A percentile compares a stretch with the other conserved stretches of the same genome.
Evolutionary conservation across 192 early-diverging fungal genomes (phyloP).

Genomic region (Podila verticillata): DNA sequence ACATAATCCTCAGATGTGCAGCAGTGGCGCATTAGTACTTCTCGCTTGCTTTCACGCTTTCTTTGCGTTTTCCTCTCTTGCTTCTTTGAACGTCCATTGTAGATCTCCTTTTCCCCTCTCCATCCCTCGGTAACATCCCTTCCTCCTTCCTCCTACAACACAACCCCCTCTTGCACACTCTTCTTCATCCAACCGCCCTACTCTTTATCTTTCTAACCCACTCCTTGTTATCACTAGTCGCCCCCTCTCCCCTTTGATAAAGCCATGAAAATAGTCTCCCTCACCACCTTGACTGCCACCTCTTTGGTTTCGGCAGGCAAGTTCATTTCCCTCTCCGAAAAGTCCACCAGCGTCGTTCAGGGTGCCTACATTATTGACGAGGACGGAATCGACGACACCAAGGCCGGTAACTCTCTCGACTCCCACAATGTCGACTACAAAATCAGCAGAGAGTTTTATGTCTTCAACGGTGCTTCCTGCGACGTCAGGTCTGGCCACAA

Average conservation of each 20-base stretch:
- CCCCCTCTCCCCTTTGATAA: not conserved
- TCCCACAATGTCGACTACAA: not conserved
- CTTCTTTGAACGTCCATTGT: not conserved
- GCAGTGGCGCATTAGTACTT: too few relatives aligned
- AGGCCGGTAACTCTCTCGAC: not conserved
- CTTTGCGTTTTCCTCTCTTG: not conserved
- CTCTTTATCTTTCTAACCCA: not conserved
- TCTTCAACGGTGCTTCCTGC: constrained; percentile 51
- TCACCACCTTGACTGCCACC: not conserved
- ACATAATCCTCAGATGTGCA: too few relatives aligned
- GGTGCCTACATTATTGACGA: not conserved
- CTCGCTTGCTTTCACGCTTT: not conserved
- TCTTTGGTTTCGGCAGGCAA: not conserved
- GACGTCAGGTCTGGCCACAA: constrained; percentile 13
- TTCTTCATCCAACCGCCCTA: not conserved
- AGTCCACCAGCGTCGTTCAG: not conserved
- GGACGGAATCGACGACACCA: not conserved
- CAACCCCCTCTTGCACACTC: not conserved
- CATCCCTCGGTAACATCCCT: not conserved
- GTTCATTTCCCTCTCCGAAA: not conserved
- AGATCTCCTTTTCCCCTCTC: not conserved
- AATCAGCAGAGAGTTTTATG: constrained; percentile 30
- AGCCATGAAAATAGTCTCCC: not conserved
- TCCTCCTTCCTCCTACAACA: not conserved
- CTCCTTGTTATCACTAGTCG: not conserved